Conservation (phyloP, 805 yeast species). For the Pichia cephalocereana region DNA sequence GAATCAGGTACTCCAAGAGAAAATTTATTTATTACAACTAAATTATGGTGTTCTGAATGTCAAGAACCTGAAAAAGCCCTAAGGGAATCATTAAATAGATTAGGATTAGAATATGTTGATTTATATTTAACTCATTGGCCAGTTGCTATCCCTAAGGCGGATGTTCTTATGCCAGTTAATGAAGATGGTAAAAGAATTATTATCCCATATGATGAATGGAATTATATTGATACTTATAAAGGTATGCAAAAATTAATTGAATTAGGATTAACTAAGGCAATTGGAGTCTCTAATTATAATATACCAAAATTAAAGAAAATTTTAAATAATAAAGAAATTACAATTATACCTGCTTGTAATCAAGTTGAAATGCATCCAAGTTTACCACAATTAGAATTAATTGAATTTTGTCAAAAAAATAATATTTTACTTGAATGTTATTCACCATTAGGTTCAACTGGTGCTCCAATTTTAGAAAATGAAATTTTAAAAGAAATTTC, state of each 20-base stretch:
- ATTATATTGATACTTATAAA: constrained; percentile 52
- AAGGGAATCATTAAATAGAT: constrained; percentile 47
- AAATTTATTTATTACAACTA: constrained; percentile 63
- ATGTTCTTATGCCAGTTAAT: constrained; percentile 10
- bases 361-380: constrained; percentile 63
- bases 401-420: too few relatives aligned
- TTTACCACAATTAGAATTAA: constrained; percentile 52
- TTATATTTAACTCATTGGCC: constrained; percentile 83
- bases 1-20: constrained; percentile 54
- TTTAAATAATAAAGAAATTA: constrained; percentile 37
- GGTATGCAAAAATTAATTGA: constrained; percentile 46
- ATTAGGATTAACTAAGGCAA: constrained; percentile 32
- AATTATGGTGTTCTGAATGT: constrained; percentile 52
- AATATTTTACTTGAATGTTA: constrained; percentile 62
- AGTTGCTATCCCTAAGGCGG: constrained; percentile 25
- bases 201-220: constrained; percentile 22
- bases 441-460: constrained; percentile 63
- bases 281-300: constrained; percentile 74
- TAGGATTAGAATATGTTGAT: constrained; percentile 71
- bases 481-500: constrained; percentile 36
- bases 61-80: constrained; percentile 41
- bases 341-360: constrained; percentile 43
- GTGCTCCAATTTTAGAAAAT: constrained; percentile 43
- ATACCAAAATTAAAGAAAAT: constrained; percentile 41
- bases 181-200: constrained; percentile 23